Evolutionary conservation across 305 asterid genomes (phyloP).

Genomic region (Rubia balearica): DNA sequence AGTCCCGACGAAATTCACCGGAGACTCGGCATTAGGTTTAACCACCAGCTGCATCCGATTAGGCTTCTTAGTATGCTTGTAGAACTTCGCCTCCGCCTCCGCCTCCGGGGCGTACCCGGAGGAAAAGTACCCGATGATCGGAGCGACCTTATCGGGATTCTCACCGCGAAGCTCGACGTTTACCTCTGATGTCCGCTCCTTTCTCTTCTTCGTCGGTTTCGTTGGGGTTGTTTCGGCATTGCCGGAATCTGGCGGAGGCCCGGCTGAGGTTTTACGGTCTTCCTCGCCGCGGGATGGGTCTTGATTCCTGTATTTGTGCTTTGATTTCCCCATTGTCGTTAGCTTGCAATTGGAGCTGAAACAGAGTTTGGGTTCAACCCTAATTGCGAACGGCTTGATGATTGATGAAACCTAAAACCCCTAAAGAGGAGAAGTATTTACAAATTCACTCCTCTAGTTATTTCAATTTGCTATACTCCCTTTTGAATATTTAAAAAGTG

Average conservation of each 20-base stretch:
- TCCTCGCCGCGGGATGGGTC: neutral
- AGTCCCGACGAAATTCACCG: slow-evolving; percentile 66
- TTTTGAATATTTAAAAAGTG: too few species aligned
- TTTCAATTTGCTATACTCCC: too few species aligned
- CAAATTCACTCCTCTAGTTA: neutral
- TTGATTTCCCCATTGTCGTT: slow-evolving; percentile 17
- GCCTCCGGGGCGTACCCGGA: slow-evolving; percentile 54
- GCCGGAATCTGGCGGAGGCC: neutral
- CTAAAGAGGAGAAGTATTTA: neutral
- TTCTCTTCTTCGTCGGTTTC: neutral
- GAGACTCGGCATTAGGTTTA: slow-evolving; percentile 36
- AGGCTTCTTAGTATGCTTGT: slow-evolving; percentile 34
- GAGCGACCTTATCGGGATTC: slow-evolving; percentile 39
- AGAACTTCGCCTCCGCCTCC: slow-evolving; percentile 32
- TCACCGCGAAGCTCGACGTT: slow-evolving; percentile 35
- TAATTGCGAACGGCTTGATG: neutral
- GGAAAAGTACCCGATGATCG: slow-evolving; percentile 61
- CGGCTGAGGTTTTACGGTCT: slow-evolving; percentile 5
- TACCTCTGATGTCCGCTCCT: slow-evolving; percentile 19
- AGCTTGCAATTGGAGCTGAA: neutral
- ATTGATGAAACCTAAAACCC: neutral
- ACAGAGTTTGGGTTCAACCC: neutral
- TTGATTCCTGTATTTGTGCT: slow-evolving; percentile 7
- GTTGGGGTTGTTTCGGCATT: slow-evolving; percentile 7
- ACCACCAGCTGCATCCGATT: slow-evolving; percentile 63